Conservation (phyloP, 2,329 filamentous ascomycete genomes). For the Cladobotryum protrusum region DNA sequence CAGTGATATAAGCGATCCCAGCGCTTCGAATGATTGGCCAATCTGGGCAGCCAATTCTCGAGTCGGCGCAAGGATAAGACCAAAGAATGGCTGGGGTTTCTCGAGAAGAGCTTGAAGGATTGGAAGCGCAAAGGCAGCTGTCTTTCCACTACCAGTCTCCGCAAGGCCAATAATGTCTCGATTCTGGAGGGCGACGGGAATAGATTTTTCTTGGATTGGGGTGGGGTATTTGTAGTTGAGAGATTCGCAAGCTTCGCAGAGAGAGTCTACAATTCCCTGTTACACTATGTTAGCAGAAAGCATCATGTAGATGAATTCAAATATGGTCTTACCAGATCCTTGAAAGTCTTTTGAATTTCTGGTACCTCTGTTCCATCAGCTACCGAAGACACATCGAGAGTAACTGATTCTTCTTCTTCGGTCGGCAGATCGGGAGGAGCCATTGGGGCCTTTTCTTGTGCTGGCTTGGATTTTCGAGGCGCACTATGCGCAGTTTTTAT, state of each 20-base stretch:
- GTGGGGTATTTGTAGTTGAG: slow-evolving; percentile 83
- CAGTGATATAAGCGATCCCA: slow-evolving; percentile 83
- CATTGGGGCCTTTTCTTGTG: slow-evolving; percentile 8
- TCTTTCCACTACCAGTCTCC: slow-evolving; percentile 94
- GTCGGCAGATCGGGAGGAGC: slow-evolving; percentile 16
- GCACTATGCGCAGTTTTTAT: slow-evolving; percentile 33
- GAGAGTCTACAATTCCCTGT: slow-evolving; percentile 73
- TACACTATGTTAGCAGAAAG: background rate
- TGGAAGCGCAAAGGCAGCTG: slow-evolving; percentile 86
- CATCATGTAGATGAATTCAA: background rate
- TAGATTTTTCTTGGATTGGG: slow-evolving; percentile 79
- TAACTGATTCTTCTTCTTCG: slow-evolving; percentile 31
- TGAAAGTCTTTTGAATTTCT: slow-evolving; percentile 54
- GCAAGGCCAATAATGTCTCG: slow-evolving; percentile 90
- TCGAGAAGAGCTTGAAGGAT: slow-evolving; percentile 88
- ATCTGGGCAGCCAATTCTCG: slow-evolving; percentile 93
- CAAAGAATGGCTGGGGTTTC: slow-evolving; percentile 77
- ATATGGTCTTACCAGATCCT: slow-evolving; percentile 48
- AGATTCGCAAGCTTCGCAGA: slow-evolving; percentile 80
- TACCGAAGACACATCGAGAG: slow-evolving; percentile 26
- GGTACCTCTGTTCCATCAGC: slow-evolving; percentile 26
- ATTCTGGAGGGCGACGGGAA: slow-evolving; percentile 71
- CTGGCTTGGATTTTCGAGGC: slow-evolving; percentile 13
- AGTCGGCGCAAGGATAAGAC: slow-evolving; percentile 86
- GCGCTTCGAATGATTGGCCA: slow-evolving; percentile 75